Base-by-base conservation (phyloP, 1,139 yeast genomes). In the Maudiozyma humilis region DNA sequence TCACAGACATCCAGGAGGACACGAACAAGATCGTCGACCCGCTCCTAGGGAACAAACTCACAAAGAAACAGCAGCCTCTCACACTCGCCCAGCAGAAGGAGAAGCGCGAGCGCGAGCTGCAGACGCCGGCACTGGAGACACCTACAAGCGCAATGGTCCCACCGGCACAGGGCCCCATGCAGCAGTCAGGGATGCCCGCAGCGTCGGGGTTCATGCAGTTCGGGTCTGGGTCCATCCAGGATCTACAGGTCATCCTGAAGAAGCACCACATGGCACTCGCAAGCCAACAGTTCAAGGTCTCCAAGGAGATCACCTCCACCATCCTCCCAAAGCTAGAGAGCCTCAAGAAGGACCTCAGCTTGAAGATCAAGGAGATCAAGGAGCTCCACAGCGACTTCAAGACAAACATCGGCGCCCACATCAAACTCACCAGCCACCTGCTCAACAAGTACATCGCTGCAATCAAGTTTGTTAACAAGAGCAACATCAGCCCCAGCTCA, bases 321-420 rank as follows among this genome's bases (percentile, higher is more conserved):
- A 67, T 82, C 23, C 72, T 82, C 15, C 91, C 91, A 33, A 75
- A 80, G 55, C 65, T 83, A 41, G 89, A 82, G 53, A 84, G 78
- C 51, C 69, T 83, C 51, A 72, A 82, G 47, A 81, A 76, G 53
- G 87, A 82, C 58, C 65, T 83, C 47, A 68, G 75, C 36, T 70
- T 73, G 38, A 82, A 83, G 51, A 79, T 82, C 43, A 80, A 78
- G 59, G 89, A 82, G 60, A 56, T 57, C 36, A 62, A 60, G 46
- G 63, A 59, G 8, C 45, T 63, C 20, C 59, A 60, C 40, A 54
- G 56, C 16, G 65, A 63, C 47, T 63, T 63, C 45, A 63, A 57
- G 42, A 62, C 66, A n/a, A 63, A 62, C 43, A 62, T 63, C 19
- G 55, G 51, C 38, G 57, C 55, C 18, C 66, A 63, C 43, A 52